Conservation (phyloP, 495 filamentous ascomycete genomes). For the Aspergillus nidulans region DNA sequence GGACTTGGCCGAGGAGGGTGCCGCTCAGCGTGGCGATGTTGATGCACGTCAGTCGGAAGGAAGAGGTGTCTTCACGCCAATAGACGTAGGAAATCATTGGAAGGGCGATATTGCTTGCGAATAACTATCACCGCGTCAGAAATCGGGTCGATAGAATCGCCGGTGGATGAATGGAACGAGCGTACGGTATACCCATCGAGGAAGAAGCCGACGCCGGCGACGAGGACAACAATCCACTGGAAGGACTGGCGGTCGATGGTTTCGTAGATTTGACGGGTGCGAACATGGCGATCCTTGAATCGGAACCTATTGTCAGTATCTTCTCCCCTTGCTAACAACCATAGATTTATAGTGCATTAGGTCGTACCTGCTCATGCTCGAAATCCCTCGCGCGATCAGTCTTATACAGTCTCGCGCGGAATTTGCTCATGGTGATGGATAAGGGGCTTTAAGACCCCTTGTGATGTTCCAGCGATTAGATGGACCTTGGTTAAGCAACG, state of each 20-base stretch:
- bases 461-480: no score
- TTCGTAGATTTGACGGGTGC: slow-evolving; percentile 46
- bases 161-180: neutral
- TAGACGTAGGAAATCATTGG: slow-evolving; percentile 62
- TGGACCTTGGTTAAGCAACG: no score
- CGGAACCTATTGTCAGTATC: neutral
- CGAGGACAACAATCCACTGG: slow-evolving; percentile 49
- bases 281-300: slow-evolving; percentile 42
- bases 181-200: slow-evolving; percentile 64
- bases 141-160: neutral
- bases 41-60: slow-evolving; percentile 43
- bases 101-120: slow-evolving; percentile 60
- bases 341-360: no score
- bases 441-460: neutral
- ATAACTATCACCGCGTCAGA: slow-evolving; percentile 33
- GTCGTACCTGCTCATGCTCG: slow-evolving; percentile 45
- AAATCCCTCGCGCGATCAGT: slow-evolving; percentile 48
- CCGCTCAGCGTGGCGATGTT: slow-evolving; percentile 58
- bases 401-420: slow-evolving; percentile 41
- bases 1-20: slow-evolving; percentile 54
- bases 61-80: slow-evolving; percentile 44
- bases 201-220: slow-evolving; percentile 64
- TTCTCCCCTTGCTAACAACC: neutral
- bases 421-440: slow-evolving; percentile 28
- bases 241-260: slow-evolving; percentile 45